Evolutionary conservation across 192 early-diverging fungal genomes (phyloP).

Genomic region (Coemansia sp.): DNA sequence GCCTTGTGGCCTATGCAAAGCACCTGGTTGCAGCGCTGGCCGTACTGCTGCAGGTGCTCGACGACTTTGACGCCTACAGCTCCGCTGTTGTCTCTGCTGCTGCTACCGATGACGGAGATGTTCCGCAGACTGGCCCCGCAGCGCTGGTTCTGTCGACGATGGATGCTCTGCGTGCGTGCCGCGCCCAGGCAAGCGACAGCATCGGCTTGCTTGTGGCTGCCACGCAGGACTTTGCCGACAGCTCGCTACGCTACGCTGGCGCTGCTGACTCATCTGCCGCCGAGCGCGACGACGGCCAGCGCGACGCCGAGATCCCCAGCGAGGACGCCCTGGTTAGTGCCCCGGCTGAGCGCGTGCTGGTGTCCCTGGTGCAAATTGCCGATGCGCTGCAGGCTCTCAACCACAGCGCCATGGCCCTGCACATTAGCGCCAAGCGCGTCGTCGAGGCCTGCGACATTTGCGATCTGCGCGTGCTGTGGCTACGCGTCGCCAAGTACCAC

Average conservation of each 20-base stretch:
- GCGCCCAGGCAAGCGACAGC: slow-evolving; percentile 37
- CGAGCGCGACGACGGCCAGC: slow-evolving; percentile 20
- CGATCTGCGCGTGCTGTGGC: slow-evolving; percentile 52
- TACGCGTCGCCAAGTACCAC: slow-evolving; percentile 40
- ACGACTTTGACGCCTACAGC: slow-evolving; percentile 50
- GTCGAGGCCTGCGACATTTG: slow-evolving; percentile 51
- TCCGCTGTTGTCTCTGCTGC: slow-evolving; percentile 29
- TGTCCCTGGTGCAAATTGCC: slow-evolving; percentile 18
- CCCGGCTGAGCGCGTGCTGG: slow-evolving; percentile 22
- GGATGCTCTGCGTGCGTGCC: slow-evolving; percentile 27
- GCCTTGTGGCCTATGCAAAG: slow-evolving; percentile 49
- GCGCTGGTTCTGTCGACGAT: slow-evolving; percentile 20
- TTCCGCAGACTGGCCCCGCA: slow-evolving; percentile 30
- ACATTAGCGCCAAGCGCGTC: slow-evolving; percentile 51
- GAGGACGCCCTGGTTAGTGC: slow-evolving; percentile 6
- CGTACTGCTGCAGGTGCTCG: slow-evolving; percentile 48
- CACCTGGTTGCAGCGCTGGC: slow-evolving; percentile 46
- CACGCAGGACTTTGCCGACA: slow-evolving; percentile 48
- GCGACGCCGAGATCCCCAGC: slow-evolving; percentile 30
- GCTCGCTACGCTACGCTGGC: slow-evolving; percentile 11
- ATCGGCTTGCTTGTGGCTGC: slow-evolving; percentile 45
- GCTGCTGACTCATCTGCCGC: not conserved
- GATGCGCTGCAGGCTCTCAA: slow-evolving; percentile 45
- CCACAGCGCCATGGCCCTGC: slow-evolving; percentile 49
- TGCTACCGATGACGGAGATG: slow-evolving; percentile 20